A percentile compares a stretch with the other conserved stretches of the same genome.
Conservation (phyloP, 371 early-diverging fungal genomes). For the Mucor sp. region DNA sequence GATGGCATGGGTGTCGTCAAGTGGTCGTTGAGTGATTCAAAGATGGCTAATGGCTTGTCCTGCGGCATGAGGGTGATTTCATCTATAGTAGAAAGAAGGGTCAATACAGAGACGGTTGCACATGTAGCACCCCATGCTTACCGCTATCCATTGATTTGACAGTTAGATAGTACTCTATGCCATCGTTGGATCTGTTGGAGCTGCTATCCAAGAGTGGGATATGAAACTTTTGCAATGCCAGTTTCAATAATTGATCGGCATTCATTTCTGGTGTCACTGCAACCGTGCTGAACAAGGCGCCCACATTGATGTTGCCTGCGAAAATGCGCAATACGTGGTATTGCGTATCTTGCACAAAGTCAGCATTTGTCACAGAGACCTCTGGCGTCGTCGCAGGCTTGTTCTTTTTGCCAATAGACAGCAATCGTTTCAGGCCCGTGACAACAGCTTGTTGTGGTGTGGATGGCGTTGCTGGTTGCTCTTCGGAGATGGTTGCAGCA, state of each 20-base stretch:
- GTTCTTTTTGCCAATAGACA: constrained; percentile 40
- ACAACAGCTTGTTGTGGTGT: constrained; percentile 11
- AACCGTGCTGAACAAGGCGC: constrained; percentile 60
- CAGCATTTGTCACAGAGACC: neutral
- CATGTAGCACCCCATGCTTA: constrained; percentile 13
- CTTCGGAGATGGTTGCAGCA: neutral
- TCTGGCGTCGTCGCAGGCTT: constrained; percentile 14
- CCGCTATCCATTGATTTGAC: constrained; percentile 67
- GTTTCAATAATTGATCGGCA: constrained; percentile 58
- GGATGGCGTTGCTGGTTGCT: constrained; percentile 1
- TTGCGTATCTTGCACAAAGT: constrained; percentile 16
- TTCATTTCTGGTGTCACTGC: constrained; percentile 56
- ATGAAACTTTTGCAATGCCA: constrained; percentile 61
- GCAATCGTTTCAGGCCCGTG: constrained; percentile 30
- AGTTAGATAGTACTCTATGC: constrained; percentile 60
- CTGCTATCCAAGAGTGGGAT: constrained; percentile 44
- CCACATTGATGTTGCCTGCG: constrained; percentile 64
- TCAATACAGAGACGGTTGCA: neutral
- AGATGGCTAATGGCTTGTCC: constrained; percentile 65
- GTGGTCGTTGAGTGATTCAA: constrained; percentile 60
- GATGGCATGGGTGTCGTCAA: constrained; percentile 65
- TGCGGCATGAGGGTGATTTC: constrained; percentile 58
- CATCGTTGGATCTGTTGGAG: constrained; percentile 28
- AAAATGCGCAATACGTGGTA: constrained; percentile 52
- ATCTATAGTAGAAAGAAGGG: constrained; percentile 37